Evolutionary conservation across 139 green algal genomes (phyloP).

Genomic region (Nannochloris sp.): DNA sequence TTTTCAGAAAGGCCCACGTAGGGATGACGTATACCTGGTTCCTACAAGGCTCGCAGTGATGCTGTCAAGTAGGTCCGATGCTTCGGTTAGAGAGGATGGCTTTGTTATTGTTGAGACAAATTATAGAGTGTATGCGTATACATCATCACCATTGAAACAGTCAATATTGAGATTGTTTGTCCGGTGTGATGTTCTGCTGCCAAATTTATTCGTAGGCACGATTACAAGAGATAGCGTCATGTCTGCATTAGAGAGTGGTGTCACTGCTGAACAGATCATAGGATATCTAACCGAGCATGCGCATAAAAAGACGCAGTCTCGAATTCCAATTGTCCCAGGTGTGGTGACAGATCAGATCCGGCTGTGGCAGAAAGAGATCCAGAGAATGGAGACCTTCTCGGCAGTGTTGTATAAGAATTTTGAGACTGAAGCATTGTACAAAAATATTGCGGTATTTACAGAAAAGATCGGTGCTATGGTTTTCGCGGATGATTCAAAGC

Average conservation of each 20-base stretch:
- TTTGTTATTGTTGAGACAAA: conserved; percentile 82
- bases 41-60: conserved; percentile 55
- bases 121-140: conserved; percentile 82
- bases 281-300: conserved; percentile 60
- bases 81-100: conserved; percentile 21
- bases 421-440: conserved; percentile 43
- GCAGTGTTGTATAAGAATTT: conserved; percentile 57
- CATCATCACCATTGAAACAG: conserved; percentile 45
- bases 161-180: conserved; percentile 67
- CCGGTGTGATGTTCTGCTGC: conserved; percentile 66
- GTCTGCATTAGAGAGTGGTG: conserved; percentile 46
- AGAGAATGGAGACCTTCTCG: conserved; percentile 32
- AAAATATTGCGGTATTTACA: conserved; percentile 20
- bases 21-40: conserved; percentile 20
- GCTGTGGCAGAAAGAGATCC: conserved; percentile 68
- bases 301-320: conserved; percentile 36
- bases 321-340: conserved; percentile 54
- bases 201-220: conserved; percentile 81
- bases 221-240: conserved; percentile 65
- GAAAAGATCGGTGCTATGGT: conserved; percentile 32
- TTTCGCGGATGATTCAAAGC: conserved; percentile 30
- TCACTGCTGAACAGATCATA: conserved; percentile 55
- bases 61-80: conserved; percentile 13
- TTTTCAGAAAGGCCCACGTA: conserved; percentile 27
- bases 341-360: conserved; percentile 67